Evolutionary conservation across 441 rosid genomes (phyloP), one percentile per base, ranked within the genome.

Genomic region (Erysimum cheiri): DNA sequence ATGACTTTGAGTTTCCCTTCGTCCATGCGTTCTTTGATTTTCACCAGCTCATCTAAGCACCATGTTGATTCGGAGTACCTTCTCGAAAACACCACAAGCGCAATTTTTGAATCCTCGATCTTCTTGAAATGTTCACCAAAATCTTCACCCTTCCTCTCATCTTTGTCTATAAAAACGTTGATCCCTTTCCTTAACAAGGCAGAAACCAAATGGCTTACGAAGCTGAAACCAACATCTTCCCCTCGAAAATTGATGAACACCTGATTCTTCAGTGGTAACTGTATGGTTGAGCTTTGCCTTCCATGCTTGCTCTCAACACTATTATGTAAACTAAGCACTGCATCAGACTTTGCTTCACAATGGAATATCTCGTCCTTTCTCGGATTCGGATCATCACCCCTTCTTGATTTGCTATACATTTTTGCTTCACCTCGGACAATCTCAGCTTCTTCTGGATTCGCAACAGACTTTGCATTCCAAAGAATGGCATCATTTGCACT

Each of bases 1-100:
- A 60, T 40, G 36, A 60, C 52, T 8, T 4, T 7, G 26, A 60
- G 52, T 29, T 41, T 60, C 3, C 65, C 65, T 60, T 60, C 13
- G 4, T 41, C 36, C 24, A 14, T 15, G 22, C 13, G 2, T 12
- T 60, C n/a, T 15, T 39, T 43, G 9, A 60, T 41, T 15, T 40
- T 41, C 36, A 60, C 36, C 3, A 60, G 33, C 26, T 60, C 39
- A 11, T 60, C 7, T 31, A 60, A 22, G 36, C 37, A 41, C 24
- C 50, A 26, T 43, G 3, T 60, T 2, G 65, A 60, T 41, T 40
- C 65, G 9, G 36, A 4, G 4, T 60, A 60, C 13, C 24, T 10
- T 15, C 47, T 22, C 31, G 63, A 58, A 12, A 58, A 37, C 0
- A 58, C 8, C 8, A 36, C 47, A 1, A 58, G 9, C 2, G 47